Evolutionary conservation across 306 rosid genomes (phyloP).

Genomic region (Amphicarpaea edgeworthii): DNA sequence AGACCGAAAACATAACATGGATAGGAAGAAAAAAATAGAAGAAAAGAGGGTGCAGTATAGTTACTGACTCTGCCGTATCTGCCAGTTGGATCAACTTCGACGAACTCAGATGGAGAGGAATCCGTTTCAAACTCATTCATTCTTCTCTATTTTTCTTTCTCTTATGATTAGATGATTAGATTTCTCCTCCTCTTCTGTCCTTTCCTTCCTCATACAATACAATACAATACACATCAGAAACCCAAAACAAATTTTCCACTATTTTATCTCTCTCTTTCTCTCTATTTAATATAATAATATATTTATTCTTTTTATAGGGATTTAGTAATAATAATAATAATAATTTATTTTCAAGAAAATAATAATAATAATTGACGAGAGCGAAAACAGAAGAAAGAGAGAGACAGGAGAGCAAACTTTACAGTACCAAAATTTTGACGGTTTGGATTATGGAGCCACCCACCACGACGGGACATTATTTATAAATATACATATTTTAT

Average conservation of each 20-base stretch:
- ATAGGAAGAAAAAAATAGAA: background rate
- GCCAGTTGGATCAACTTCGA: conserved; percentile 97
- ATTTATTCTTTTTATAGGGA: conserved; percentile 7
- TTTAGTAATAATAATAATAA: background rate
- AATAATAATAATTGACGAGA: background rate
- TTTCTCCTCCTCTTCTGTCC: conserved; percentile 18
- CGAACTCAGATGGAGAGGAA: conserved; percentile 61
- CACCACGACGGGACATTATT: background rate
- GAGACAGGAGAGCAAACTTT: background rate
- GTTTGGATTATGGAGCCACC: conserved; percentile 31
- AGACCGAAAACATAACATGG: background rate
- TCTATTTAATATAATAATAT: background rate
- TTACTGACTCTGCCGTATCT: conserved; percentile 99
- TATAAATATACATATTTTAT: background rate
- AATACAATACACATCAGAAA: background rate
- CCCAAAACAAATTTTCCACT: background rate
- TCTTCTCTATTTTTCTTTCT: background rate
- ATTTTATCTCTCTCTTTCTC: background rate
- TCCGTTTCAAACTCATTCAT: conserved; percentile 82
- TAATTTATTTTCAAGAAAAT: too few relatives aligned
- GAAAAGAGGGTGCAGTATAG: background rate
- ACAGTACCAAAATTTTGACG: background rate
- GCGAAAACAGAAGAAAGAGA: too few relatives aligned
- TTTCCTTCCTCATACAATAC: background rate
- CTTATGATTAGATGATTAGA: background rate